Percentiles rank a stretch among this genome's conserved stretches.
Conservation (phyloP, 331 rosid genomes). For the Quercus tomentella region DNA sequence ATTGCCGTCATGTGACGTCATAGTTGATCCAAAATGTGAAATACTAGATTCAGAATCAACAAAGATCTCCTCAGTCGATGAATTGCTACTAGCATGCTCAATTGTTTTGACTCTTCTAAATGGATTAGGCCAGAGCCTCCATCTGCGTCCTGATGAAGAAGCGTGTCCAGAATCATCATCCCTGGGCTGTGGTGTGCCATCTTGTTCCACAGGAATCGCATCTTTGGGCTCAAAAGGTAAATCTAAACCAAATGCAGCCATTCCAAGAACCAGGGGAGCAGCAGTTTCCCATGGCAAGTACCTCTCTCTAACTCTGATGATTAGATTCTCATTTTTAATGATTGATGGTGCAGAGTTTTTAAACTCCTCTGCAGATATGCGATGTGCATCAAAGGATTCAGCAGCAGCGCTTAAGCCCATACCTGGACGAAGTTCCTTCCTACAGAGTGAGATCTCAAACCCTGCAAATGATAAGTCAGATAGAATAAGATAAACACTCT, state of each 20-base stretch:
- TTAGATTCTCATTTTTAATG: slow-evolving; percentile 62
- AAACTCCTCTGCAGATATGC: slow-evolving; percentile 49
- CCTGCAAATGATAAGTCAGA: slow-evolving; percentile 46
- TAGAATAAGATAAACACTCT: slow-evolving; percentile 17
- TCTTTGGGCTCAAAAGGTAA: slow-evolving; percentile 63
- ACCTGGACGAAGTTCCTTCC: slow-evolving; percentile 63
- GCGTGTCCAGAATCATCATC: slow-evolving; percentile 37
- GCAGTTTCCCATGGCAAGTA: slow-evolving; percentile 91
- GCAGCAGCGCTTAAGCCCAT: slow-evolving; percentile 84
- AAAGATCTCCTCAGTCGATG: slow-evolving; percentile 78
- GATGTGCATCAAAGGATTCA: slow-evolving; percentile 63
- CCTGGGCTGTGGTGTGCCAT: slow-evolving; percentile 43
- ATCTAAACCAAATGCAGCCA: slow-evolving; percentile 63
- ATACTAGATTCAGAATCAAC: slow-evolving; percentile 78
- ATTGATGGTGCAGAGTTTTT: slow-evolving; percentile 52
- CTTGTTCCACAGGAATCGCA: slow-evolving; percentile 71
- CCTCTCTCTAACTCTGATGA: slow-evolving; percentile 53
- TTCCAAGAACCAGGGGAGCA: slow-evolving; percentile 81
- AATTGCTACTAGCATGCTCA: slow-evolving; percentile 59
- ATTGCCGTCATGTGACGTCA: slow-evolving; percentile 16
- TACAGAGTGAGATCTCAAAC: slow-evolving; percentile 84
- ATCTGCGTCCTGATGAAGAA: slow-evolving; percentile 61
- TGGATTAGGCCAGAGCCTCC: slow-evolving; percentile 90
- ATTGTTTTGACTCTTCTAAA: slow-evolving; percentile 83
- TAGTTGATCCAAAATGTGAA: slow-evolving; percentile 38